Base-by-base conservation (phyloP, 202 grass and related monocot species). In the Panicum virgatum region DNA sequence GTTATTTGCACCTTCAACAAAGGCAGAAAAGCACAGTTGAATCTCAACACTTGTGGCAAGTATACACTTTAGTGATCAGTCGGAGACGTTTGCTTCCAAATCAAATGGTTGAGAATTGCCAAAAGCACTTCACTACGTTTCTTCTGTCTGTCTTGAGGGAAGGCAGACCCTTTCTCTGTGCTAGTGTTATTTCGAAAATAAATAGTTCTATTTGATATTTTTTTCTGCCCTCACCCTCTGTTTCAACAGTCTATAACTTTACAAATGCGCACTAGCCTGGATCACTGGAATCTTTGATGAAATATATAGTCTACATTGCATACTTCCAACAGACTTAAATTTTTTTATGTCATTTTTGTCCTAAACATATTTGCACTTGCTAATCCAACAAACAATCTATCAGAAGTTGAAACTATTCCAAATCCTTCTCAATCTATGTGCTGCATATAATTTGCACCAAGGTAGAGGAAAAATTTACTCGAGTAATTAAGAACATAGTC, bases 1-100 rank as follows among this genome's bases (percentile, higher is more conserved):
- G 44, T 82, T 32, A 38, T 82, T 78, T 64, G 78, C n/a, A 72
- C 48, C n/a, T n/a, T 52, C 61, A 65, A 6, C 48, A 53, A 66
- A 23, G 46, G 27, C 44, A 64, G 45, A 65, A 14, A 78, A 51
- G 60, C 12, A 66, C 72, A 75, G 20, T 38, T 38, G 16, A 62
- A 50, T 7, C 44, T 65, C 12, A 15, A 52, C 46, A 38, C 13
- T 1, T n/a, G 48, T 50, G 36, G 11, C 59, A 23, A 65, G 29
- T 47, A 60, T 6, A 37, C 27, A 25, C 19, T 64, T n/a, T n/a
- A 32, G 19, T 64, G 29, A 36, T 23, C 27, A 23, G 1, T 22
- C 12, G 12, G 34, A 38, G 32, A 15, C 1, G 2, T 38, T 73
- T 54, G 50, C 50, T 39, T 57, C 71, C 32, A 74, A 72, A 52